phyloP scores from a whole-genome alignment of 345 rosid genomes.

The Hibiscus trionum region DNA sequence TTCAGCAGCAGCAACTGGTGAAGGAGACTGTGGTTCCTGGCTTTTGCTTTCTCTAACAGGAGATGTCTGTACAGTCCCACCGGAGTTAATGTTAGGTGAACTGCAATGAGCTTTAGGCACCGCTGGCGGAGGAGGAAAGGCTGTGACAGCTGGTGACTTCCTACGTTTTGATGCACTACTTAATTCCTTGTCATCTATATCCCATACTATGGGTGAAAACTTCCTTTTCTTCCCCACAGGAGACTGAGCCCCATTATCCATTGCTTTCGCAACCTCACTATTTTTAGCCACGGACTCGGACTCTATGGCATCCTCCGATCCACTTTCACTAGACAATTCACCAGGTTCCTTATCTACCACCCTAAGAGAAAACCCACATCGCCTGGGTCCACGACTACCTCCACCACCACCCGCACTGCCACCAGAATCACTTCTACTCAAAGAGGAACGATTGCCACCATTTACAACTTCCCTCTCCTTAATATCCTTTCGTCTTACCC shows the following conservation, averaged over 20 bases:
- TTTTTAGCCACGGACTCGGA: constrained; percentile 36
- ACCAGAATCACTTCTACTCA: constrained; percentile 58
- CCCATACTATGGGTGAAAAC: constrained; percentile 98
- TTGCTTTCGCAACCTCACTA: constrained; percentile 29
- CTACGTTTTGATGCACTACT: constrained; percentile 33
- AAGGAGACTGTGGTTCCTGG: constrained; percentile 22
- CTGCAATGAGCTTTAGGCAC: constrained; percentile 34
- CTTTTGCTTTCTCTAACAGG: constrained; percentile 27
- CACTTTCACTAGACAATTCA: constrained; percentile 98
- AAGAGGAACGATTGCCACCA: constrained; percentile 42
- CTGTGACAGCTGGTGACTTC: constrained; percentile 22
- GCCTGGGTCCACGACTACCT: constrained; percentile 30
- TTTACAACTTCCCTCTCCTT: constrained; percentile 58
- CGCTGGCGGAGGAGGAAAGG: constrained; percentile 59
- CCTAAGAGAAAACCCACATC: constrained; percentile 32
- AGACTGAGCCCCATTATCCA: constrained; percentile 41
- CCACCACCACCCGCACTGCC: constrained; percentile 34
- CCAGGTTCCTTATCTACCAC: constrained; percentile 87
- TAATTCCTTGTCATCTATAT: constrained; percentile 57
- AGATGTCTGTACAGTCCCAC: constrained; percentile 31
- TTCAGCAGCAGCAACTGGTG: constrained; percentile 26
- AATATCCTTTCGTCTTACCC: constrained; percentile 59
- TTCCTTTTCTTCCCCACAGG: constrained; percentile 67
- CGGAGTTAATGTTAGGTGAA: constrained; percentile 35
- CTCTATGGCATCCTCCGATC: constrained; percentile 70